Conservation (phyloP, 1,139 yeast genomes). For the Arxiozyma bovina region DNA sequence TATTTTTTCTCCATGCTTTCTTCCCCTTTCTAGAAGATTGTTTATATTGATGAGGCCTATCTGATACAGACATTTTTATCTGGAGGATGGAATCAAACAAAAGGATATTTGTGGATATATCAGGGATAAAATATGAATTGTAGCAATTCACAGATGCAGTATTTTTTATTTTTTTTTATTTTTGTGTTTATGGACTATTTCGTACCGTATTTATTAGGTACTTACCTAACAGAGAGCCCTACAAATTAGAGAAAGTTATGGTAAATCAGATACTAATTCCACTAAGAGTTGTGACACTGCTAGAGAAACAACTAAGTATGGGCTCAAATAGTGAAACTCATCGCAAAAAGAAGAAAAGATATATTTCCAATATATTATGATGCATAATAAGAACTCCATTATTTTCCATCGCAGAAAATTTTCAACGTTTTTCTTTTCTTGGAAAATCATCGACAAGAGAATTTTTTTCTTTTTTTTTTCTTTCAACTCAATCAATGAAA, state of each 20-base stretch:
- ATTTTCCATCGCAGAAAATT: not conserved
- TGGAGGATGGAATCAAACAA: no score
- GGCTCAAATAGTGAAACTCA: not conserved
- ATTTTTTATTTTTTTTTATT: no score
- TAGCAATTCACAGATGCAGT: not conserved
- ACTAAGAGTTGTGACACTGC: not conserved
- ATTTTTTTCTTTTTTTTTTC: no score
- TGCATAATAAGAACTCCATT: no score
- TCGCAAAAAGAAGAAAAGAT: not conserved
- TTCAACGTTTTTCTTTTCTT: not conserved
- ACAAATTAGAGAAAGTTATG: not conserved
- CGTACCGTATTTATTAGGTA: not conserved
- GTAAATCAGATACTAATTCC: not conserved
- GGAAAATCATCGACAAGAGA: not conserved
- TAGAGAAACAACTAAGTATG: not conserved
- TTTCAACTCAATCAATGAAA: no score
- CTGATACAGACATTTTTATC: conserved; percentile 17
- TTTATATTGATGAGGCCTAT: conserved; percentile 38
- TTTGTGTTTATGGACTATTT: not conserved
- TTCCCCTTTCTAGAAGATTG: conserved; percentile 88
- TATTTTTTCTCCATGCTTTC: conserved; percentile 92
- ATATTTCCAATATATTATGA: no score
- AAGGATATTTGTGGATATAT: not conserved
- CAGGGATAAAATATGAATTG: not conserved
- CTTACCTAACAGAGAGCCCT: not conserved